These are phyloP conservation scores for Aspergillus melleus DNA, from an alignment of 2,329 filamentous ascomycete species.

Conservation along the genomic window DNA sequence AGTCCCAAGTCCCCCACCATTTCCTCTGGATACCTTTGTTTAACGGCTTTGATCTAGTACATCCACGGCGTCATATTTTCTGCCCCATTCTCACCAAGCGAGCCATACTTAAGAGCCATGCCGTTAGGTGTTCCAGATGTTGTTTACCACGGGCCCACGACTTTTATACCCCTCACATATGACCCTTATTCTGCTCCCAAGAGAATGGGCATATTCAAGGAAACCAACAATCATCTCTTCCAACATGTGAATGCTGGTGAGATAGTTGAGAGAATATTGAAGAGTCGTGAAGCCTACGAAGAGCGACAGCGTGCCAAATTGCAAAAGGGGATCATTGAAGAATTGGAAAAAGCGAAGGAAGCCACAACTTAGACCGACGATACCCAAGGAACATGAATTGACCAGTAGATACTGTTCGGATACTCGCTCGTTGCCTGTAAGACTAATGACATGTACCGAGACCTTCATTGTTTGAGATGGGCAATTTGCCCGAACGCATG, in stretches of 20 bases:
- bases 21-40: neutral
- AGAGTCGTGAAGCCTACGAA: conserved; percentile 83
- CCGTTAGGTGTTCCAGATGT: conserved; percentile 73
- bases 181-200: conserved; percentile 82
- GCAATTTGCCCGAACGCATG: neutral
- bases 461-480: too few relatives aligned
- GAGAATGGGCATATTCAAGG: conserved; percentile 77
- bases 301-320: conserved; percentile 88
- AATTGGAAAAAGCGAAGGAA: conserved; percentile 63
- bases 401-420: conserved; percentile 7
- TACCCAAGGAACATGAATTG: neutral
- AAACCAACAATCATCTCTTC: conserved; percentile 76
- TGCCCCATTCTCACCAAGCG: conserved; percentile 83
- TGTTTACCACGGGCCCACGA: conserved; percentile 95
- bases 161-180: conserved; percentile 77
- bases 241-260: conserved; percentile 86
- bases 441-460: neutral
- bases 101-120: conserved; percentile 71
- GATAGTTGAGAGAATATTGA: conserved; percentile 88
- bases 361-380: conserved; percentile 26
- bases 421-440: neutral
- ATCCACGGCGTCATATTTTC: conserved; percentile 85
- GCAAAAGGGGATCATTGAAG: conserved; percentile 77
- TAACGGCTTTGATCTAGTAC: conserved; percentile 57
- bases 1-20: conserved; percentile 26